phyloP scores from a whole-genome alignment of 2,329 filamentous ascomycete species.

The Ceratocystis albifundus region DNA sequence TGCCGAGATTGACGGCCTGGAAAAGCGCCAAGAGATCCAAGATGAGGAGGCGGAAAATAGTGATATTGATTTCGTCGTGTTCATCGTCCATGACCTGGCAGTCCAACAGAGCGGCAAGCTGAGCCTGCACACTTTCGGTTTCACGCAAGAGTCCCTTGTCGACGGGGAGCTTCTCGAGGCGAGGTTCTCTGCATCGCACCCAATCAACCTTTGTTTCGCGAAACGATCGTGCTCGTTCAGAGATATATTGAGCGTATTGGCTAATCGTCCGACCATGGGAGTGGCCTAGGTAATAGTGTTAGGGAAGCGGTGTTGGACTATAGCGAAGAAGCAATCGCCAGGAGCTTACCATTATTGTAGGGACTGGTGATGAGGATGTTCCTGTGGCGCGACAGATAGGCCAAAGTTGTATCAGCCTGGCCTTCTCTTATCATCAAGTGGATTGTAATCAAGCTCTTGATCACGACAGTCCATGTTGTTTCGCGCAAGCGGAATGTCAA shows the following conservation, averaged over 20 bases:
- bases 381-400: conserved; percentile 71
- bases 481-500: conserved; percentile 81
- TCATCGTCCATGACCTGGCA: conserved; percentile 83
- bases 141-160: conserved; percentile 88
- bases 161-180: conserved; percentile 73
- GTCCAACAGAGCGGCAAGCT: conserved; percentile 73
- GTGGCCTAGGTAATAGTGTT: conserved; percentile 50
- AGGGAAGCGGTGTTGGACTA: neutral
- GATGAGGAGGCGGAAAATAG: conserved; percentile 82
- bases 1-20: conserved; percentile 89
- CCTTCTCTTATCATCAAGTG: conserved; percentile 98
- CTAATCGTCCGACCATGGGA: conserved; percentile 91
- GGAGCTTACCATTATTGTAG: conserved; percentile 73
- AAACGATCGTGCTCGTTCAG: conserved; percentile 69
- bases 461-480: conserved; percentile 98
- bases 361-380: conserved; percentile 76
- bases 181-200: conserved; percentile 69
- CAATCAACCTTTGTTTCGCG: conserved; percentile 79
- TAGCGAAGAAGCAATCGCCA: neutral
- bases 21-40: conserved; percentile 82
- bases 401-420: conserved; percentile 73
- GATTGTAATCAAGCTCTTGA: conserved; percentile 91
- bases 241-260: conserved; percentile 78
- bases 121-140: conserved; percentile 79
- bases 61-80: conserved; percentile 92